A percentile compares a stretch with the other conserved stretches of the same genome.
Conservation (phyloP, 257 asterid genomes). For the Solanum chiquidenum region DNA sequence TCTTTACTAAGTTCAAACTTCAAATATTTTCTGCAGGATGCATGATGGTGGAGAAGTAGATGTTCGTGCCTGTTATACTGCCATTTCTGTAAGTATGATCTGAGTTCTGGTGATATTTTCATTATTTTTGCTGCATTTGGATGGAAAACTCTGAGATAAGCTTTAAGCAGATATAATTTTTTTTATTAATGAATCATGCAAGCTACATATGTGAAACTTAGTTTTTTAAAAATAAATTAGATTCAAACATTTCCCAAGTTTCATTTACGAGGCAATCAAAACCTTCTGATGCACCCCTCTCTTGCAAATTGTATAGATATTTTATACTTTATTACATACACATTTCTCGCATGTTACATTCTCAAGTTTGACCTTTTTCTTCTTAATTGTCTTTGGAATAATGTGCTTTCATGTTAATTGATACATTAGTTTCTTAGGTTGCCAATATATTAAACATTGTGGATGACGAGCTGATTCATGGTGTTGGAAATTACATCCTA, state of each 20-base stretch:
- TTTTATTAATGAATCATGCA: neutral
- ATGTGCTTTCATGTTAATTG: neutral
- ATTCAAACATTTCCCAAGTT: neutral
- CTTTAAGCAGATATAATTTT: neutral
- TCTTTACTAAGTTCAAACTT: neutral
- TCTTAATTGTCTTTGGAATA: neutral
- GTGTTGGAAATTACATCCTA: conserved; percentile 68
- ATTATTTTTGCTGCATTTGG: neutral
- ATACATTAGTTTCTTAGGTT: conserved; percentile 38
- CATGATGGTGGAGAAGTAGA: conserved; percentile 97
- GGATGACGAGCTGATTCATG: conserved; percentile 63
- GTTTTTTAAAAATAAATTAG: neutral
- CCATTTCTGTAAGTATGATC: conserved; percentile 69
- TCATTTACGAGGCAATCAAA: neutral
- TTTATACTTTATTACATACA: neutral
- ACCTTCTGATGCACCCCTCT: neutral
- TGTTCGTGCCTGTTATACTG: conserved; percentile 97
- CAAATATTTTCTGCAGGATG: conserved; percentile 45
- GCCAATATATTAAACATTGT: conserved; percentile 81
- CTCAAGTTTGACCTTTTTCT: neutral
- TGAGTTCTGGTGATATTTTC: neutral
- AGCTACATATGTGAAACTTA: neutral
- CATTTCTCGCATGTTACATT: neutral
- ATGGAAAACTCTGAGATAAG: neutral
- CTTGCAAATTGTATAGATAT: conserved; percentile 3